These are phyloP conservation scores for Xanthoceras sorbifolium DNA, from an alignment of 345 rosid species.

Conservation along the genomic window DNA sequence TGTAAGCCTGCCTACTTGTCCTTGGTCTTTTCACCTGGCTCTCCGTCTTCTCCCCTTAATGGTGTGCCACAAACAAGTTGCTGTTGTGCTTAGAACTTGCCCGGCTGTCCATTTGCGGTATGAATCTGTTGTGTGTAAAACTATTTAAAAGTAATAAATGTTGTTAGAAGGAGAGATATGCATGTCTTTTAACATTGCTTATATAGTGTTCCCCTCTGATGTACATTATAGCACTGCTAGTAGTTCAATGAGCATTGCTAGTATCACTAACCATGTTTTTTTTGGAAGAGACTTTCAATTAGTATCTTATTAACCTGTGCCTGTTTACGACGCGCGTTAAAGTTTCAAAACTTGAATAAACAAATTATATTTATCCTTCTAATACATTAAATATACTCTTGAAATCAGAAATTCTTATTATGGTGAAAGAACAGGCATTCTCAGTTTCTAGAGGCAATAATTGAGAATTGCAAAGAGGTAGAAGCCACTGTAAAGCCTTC, in stretches of 20 bases:
- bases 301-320: no score
- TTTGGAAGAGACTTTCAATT: no score
- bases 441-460: not conserved
- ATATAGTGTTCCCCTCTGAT: not conserved
- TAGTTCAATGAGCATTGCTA: not conserved
- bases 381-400: no score
- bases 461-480: not conserved
- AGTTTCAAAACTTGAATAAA: no score
- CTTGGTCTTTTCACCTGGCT: not conserved
- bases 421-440: no score
- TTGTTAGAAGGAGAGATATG: not conserved
- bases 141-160: not conserved
- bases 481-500: not conserved
- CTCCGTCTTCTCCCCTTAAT: not conserved
- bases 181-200: not conserved
- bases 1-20: slow-evolving; percentile 11
- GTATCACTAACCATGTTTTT: no score
- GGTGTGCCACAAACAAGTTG: not conserved
- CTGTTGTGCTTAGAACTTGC: not conserved
- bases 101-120: not conserved
- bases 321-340: no score
- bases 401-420: no score
- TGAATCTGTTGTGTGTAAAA: not conserved
- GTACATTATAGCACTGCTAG: not conserved
- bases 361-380: no score